Evolutionary conservation across 2,329 filamentous ascomycete genomes (phyloP), one percentile per base, ranked within the genome.

Genomic region (Plenodomus lindquistii): DNA sequence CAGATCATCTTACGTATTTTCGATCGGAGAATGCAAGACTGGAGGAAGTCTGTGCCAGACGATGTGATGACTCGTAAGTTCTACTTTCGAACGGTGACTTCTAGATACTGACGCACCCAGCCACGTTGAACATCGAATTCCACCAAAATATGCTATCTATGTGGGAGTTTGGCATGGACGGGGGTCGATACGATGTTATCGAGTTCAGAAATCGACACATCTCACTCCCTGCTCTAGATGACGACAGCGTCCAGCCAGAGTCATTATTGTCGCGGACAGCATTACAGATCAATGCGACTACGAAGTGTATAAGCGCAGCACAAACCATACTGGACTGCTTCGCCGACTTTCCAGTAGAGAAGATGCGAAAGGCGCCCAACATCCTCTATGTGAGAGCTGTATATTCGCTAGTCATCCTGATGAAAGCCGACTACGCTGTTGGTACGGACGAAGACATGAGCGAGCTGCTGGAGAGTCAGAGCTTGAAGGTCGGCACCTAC

Each of bases 121-220:
- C 64, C 17, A 53, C 55, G 5, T 27, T 69, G 8, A 61, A 57
- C 36, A 58, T 70, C 16, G 66, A 70, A 41, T 69, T 61, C 22
- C 57, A 70, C 20, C 60, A 66, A 40, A 69, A 67, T 29, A 68
- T 67, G 53, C 54, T 71, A 17, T 63, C 63, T 0, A 71, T 70
- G 63, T 72, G 65, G 62, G 69, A 72, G 36, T 71, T 72, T 34
- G 68, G 62, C 1, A 71, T 72, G 68, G 69, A 72, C 17, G 67
- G 68, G 9, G 69, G 69, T 16, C 62, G 60, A 20, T 70, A 70
- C 44, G 65, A 71, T 29, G 67, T 67, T 5, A 68, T 67, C 11
- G 65, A 70, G 10, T 72, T 69, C 39, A 46, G 61, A 8, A 71
- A 71, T 42, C 61, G 66, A 20, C 61, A 69, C 22, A 48, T 70